Conservation (phyloP, 345 rosid species). For the Mercurialis annua region DNA sequence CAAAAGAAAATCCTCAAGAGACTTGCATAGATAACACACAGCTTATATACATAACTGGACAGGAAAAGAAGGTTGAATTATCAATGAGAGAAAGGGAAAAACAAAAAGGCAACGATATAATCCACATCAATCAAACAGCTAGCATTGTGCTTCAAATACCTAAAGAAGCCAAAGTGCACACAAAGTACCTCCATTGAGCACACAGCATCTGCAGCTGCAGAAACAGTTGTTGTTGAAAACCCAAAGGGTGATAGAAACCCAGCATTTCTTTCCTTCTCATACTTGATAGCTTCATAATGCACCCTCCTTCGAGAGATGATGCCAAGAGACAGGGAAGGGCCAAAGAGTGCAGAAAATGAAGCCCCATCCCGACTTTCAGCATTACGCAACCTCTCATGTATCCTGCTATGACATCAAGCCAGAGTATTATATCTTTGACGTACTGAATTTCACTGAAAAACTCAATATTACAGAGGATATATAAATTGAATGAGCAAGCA, state of each 20-base stretch:
- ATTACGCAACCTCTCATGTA: slow-evolving; percentile 56
- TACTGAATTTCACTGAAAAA: neutral
- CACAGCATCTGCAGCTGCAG: slow-evolving; percentile 65
- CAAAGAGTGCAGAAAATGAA: slow-evolving; percentile 70
- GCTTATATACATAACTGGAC: neutral
- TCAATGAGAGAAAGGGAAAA: neutral
- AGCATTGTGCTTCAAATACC: neutral
- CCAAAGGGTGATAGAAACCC: slow-evolving; percentile 91
- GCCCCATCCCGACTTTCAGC: slow-evolving; percentile 74
- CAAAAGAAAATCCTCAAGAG: slow-evolving; percentile 19
- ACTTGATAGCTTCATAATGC: slow-evolving; percentile 61
- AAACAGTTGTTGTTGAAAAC: slow-evolving; percentile 63
- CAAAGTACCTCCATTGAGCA: slow-evolving; percentile 79
- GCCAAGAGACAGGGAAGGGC: slow-evolving; percentile 71
- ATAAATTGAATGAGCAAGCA: neutral
- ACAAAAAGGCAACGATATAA: no score
- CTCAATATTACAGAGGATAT: neutral
- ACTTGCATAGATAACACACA: neutral
- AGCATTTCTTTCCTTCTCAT: slow-evolving; percentile 82
- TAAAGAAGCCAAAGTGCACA: slow-evolving; percentile 1
- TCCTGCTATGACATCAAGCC: slow-evolving; percentile 41
- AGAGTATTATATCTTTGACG: neutral
- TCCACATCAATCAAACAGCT: neutral
- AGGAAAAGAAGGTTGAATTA: neutral
- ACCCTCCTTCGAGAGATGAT: slow-evolving; percentile 81